These are phyloP conservation scores for Vanrija pseudolonga DNA, from an alignment of 1,284 basidiomycete genomes.

Conservation along the genomic window DNA sequence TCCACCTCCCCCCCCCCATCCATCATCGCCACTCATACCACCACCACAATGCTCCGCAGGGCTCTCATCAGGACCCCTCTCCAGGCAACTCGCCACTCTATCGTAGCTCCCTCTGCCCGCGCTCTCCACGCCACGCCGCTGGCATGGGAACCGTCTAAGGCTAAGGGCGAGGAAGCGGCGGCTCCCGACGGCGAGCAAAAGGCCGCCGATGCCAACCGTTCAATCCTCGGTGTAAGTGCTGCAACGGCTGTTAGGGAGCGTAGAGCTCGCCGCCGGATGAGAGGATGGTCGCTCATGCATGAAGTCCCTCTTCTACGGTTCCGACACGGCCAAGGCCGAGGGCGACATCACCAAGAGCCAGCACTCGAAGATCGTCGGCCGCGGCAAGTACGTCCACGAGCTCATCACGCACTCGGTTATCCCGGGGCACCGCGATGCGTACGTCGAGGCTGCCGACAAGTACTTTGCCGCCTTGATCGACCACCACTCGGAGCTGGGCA, in stretches of 20 bases:
- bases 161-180: neutral
- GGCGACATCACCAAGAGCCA: slow-evolving; percentile 64
- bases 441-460: slow-evolving; percentile 75
- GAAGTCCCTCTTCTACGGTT: slow-evolving; percentile 65
- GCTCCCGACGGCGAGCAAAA: neutral
- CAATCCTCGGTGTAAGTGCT: slow-evolving; percentile 5
- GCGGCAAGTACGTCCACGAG: slow-evolving; percentile 74
- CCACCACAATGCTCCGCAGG: neutral
- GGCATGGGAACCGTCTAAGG: slow-evolving; percentile 1
- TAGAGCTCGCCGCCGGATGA: too few species aligned
- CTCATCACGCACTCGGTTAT: slow-evolving; percentile 84
- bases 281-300: slow-evolving; percentile 6
- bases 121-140: slow-evolving; percentile 6
- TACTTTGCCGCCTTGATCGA: slow-evolving; percentile 76
- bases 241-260: neutral
- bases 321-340: slow-evolving; percentile 74
- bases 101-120: neutral
- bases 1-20: neutral
- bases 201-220: neutral
- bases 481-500: slow-evolving; percentile 60
- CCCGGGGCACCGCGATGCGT: slow-evolving; percentile 71
- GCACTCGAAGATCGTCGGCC: slow-evolving; percentile 76
- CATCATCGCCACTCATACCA: neutral
- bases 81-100: neutral
- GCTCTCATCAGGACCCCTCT: slow-evolving; percentile 1